A percentile compares a stretch with the other conserved stretches of the same genome.
Evolutionary conservation across 2,329 filamentous ascomycete genomes (phyloP).

Genomic region (Zymoseptoria pseudotritici): DNA sequence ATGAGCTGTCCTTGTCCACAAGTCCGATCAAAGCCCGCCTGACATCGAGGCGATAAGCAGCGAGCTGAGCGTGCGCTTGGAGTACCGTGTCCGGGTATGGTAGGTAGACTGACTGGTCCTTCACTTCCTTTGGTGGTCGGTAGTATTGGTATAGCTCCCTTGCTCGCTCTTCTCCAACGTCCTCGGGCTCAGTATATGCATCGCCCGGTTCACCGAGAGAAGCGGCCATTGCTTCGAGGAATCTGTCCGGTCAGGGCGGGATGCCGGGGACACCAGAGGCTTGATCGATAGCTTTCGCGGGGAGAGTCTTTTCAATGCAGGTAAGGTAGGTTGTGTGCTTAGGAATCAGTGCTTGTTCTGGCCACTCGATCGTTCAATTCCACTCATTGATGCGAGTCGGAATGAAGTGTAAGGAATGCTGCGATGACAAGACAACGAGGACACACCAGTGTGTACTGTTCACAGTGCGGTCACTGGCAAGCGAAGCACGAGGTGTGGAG

Average conservation of each 20-base stretch:
- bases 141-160: conserved; percentile 23
- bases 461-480: no score
- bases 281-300: background rate
- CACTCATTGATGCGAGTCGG: background rate
- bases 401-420: background rate
- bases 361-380: background rate
- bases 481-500: no score
- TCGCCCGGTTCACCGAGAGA: conserved; percentile 3
- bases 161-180: conserved; percentile 18
- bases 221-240: background rate
- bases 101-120: conserved; percentile 11
- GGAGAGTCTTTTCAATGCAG: background rate
- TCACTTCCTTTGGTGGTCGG: conserved; percentile 14
- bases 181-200: conserved; percentile 14
- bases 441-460: background rate
- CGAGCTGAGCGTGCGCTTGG: conserved; percentile 43
- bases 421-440: background rate
- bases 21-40: conserved; percentile 46
- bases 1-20: conserved; percentile 42
- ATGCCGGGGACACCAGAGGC: background rate
- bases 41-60: conserved; percentile 41
- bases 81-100: conserved; percentile 33
- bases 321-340: background rate
- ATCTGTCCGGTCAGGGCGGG: background rate
- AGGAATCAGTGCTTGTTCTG: background rate